Percentiles rank a stretch among this genome's conserved stretches.
These are phyloP conservation scores for Aspergillus aculeatus DNA, from an alignment of 2,329 filamentous ascomycete genomes.

Conservation along the genomic window DNA sequence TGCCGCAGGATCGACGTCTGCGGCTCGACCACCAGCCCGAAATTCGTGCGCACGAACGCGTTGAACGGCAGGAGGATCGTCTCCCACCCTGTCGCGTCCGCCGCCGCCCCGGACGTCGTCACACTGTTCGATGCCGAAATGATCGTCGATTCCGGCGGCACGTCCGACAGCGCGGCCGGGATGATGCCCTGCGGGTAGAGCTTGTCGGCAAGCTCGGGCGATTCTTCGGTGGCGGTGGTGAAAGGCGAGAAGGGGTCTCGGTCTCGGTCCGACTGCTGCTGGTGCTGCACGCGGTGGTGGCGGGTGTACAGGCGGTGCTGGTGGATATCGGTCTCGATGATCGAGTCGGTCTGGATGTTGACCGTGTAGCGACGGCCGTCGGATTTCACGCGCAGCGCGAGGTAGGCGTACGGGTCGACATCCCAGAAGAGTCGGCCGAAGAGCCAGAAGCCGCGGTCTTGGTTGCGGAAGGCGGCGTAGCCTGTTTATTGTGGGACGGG, in stretches of 20 bases:
- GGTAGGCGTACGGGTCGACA: slow-evolving; percentile 82
- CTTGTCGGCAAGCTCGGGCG: slow-evolving; percentile 22
- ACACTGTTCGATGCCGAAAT: slow-evolving; percentile 30
- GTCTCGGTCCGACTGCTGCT: slow-evolving; percentile 4
- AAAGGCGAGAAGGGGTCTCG: slow-evolving; percentile 18
- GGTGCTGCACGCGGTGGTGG: slow-evolving; percentile 37
- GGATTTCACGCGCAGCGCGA: slow-evolving; percentile 83
- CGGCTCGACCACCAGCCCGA: slow-evolving; percentile 87
- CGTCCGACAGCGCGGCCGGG: slow-evolving; percentile 39
- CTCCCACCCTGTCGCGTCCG: slow-evolving; percentile 78
- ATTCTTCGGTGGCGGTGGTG: slow-evolving; percentile 21
- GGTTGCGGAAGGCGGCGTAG: slow-evolving; percentile 87
- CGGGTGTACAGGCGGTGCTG: slow-evolving; percentile 76
- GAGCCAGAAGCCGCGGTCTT: slow-evolving; percentile 71
- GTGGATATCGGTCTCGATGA: slow-evolving; percentile 92
- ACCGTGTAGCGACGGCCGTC: slow-evolving; percentile 92
- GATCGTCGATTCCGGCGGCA: slow-evolving; percentile 36
- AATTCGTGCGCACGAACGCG: slow-evolving; percentile 92
- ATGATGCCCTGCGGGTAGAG: slow-evolving; percentile 30
- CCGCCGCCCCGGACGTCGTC: slow-evolving; percentile 52
- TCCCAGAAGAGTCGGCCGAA: slow-evolving; percentile 87
- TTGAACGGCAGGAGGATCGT: slow-evolving; percentile 87
- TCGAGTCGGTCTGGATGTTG: slow-evolving; percentile 91
- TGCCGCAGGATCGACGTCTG: slow-evolving; percentile 86
- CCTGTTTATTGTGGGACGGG: slow-evolving; percentile 52